Base-by-base conservation (phyloP, 768 basidiomycete species). In the Trametes villosa region DNA sequence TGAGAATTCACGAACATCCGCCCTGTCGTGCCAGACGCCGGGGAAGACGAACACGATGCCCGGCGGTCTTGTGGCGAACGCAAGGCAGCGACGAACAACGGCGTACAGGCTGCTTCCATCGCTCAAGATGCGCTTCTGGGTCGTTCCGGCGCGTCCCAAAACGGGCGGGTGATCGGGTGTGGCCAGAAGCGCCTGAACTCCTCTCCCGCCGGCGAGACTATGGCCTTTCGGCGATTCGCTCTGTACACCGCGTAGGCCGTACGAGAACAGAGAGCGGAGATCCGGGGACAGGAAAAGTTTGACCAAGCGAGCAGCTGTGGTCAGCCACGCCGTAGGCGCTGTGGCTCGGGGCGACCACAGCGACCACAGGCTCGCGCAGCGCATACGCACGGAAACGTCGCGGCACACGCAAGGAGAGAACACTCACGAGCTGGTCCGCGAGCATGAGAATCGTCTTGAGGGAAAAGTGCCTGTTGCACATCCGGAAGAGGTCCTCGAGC, bases 371-470 rank as follows among this genome's bases (percentile, higher is more conserved):
- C 58, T 49, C 42, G 60, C 57, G 61, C 46, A 56, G 42, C 53
- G 31, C 30, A 12, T 22, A 56, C 40, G 36, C 30, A 22, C 20
- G 41, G 48, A 31, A 40, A n/a, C 13, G 36, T 22, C 27, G 31
- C 30, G 50, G 42, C 41, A 6, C 33, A 12, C 27, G 40, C 31
- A 34, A 34, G 36, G 8, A 42, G 42, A 22, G 22, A 27, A 44
- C 7, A 76, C 92, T 71, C 67, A 97, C 92, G 64, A 98, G 84
- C 72, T 99, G 96, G 77, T 98, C 96, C 47, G 96, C 89, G 48
- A 99, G 85, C 53, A 96, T 81, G 17, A 98, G 82, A 18, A 97
- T 93, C 2, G 96, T 97, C 81, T 96, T 98, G 72, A 98, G 81
- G 3, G 88, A 88, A 73, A 99, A 98, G 70, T 92, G 90, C 59